These are phyloP conservation scores for Periglandula ipomoeae DNA, from an alignment of 2,329 filamentous ascomycete species.

Conservation along the genomic window DNA sequence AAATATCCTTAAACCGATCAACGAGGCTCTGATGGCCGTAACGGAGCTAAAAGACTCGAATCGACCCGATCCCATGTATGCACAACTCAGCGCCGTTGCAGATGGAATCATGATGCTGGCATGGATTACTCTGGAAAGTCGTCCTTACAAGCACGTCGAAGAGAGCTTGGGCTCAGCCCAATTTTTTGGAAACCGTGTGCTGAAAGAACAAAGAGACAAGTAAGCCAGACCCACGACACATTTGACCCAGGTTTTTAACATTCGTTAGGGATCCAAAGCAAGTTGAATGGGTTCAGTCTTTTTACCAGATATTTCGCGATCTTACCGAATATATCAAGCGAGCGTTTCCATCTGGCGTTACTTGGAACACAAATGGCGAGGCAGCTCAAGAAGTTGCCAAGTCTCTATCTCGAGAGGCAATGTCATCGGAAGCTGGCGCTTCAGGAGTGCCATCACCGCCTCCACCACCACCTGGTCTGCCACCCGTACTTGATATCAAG, in stretches of 20 bases:
- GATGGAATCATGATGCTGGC: slow-evolving; percentile 84
- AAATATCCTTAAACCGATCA: slow-evolving; percentile 77
- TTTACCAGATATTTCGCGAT: slow-evolving; percentile 81
- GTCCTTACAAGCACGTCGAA: slow-evolving; percentile 76
- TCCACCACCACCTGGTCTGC: slow-evolving; percentile 62
- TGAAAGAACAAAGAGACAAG: slow-evolving; percentile 80
- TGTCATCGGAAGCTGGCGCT: slow-evolving; percentile 45
- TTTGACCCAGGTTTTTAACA: slow-evolving; percentile 1
- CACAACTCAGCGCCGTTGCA: slow-evolving; percentile 77
- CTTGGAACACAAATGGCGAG: slow-evolving; percentile 75
- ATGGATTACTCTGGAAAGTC: slow-evolving; percentile 79
- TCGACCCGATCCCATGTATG: slow-evolving; percentile 63
- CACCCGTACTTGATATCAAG: slow-evolving; percentile 54
- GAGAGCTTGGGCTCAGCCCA: slow-evolving; percentile 78
- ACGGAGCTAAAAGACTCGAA: slow-evolving; percentile 76
- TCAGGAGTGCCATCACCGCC: slow-evolving; percentile 49
- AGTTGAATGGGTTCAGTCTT: slow-evolving; percentile 84
- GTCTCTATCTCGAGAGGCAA: slow-evolving; percentile 38
- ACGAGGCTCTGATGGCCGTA: slow-evolving; percentile 70
- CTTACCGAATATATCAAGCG: slow-evolving; percentile 78
- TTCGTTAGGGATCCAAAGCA: slow-evolving; percentile 61
- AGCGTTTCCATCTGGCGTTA: slow-evolving; percentile 68
- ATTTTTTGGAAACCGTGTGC: slow-evolving; percentile 88
- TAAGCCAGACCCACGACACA: slow-evolving; percentile 14
- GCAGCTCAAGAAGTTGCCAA: slow-evolving; percentile 59